These are phyloP conservation scores for Meyerozyma athensensis DNA, from an alignment of 1,139 yeast species.

Conservation along the genomic window DNA sequence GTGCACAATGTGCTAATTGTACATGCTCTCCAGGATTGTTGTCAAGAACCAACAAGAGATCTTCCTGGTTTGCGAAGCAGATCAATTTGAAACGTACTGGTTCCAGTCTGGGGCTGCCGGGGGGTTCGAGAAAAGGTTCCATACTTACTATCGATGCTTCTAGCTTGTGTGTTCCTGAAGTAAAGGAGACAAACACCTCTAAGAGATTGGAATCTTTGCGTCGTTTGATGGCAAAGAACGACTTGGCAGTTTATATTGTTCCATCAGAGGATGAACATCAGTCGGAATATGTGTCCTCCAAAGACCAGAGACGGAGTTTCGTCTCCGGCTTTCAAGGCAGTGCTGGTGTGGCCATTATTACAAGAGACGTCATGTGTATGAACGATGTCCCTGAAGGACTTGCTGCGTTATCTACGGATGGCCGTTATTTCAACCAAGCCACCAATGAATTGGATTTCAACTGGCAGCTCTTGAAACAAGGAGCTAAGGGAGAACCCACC, in stretches of 20 bases:
- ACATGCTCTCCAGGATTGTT: conserved; percentile 79
- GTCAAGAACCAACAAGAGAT: conserved; percentile 57
- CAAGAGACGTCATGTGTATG: conserved; percentile 62
- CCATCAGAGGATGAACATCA: conserved; percentile 95
- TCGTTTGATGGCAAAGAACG: conserved; percentile 55
- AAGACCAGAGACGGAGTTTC: conserved; percentile 80
- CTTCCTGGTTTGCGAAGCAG: conserved; percentile 48
- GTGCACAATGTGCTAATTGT: conserved; percentile 63
- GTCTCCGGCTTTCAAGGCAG: conserved; percentile 92
- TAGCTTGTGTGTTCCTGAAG: conserved; percentile 39
- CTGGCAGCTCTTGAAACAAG: conserved; percentile 84
- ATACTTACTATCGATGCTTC: conserved; percentile 47
- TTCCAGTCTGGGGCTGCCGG: conserved; percentile 17
- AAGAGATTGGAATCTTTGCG: conserved; percentile 61
- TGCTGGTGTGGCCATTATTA: conserved; percentile 88
- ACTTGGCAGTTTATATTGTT: conserved; percentile 72
- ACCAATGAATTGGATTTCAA: conserved; percentile 79
- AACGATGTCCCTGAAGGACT: conserved; percentile 56
- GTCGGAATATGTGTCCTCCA: conserved; percentile 77
- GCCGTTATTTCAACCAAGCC: conserved; percentile 92
- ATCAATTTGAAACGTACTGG: conserved; percentile 33
- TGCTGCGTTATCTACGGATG: conserved; percentile 89
- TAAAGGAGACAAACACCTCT: conserved; percentile 51
- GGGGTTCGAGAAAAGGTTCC: conserved; percentile 40
- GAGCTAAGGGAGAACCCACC: conserved; percentile 63